Evolutionary conservation across 2,329 filamentous ascomycete genomes (phyloP).

Genomic region (Trichoderma atrobrunneum): DNA sequence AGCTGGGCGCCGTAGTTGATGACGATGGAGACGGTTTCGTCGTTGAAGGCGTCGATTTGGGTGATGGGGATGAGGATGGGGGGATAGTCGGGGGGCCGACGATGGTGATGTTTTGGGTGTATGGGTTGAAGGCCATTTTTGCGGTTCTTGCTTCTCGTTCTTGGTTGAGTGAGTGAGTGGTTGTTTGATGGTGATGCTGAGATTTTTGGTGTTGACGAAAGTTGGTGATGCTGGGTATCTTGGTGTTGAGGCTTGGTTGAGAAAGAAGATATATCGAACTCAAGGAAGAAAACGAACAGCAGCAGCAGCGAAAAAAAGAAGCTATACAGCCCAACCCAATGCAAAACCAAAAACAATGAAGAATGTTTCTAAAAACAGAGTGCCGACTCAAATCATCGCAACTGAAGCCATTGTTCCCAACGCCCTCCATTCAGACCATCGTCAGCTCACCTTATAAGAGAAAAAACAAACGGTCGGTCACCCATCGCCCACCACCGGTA

Average conservation of each 20-base stretch:
- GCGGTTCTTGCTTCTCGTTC: not conserved
- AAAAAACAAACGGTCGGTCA: not conserved
- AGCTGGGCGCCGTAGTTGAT: slow-evolving; percentile 71
- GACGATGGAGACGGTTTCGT: slow-evolving; percentile 35
- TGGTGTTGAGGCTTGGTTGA: slow-evolving; percentile 3
- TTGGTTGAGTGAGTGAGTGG: not conserved
- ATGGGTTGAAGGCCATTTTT: slow-evolving; percentile 35
- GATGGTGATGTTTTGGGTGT: slow-evolving; percentile 37
- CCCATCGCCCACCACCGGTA: not conserved
- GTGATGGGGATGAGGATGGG: slow-evolving; percentile 33
- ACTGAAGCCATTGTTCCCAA: not conserved
- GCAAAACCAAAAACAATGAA: not conserved
- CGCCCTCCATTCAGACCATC: not conserved
- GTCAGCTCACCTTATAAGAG: not conserved
- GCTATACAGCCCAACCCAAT: not conserved
- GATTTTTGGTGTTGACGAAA: not conserved
- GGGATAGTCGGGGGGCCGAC: slow-evolving; percentile 21
- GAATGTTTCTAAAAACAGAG: not conserved
- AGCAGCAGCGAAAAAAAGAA: not conserved
- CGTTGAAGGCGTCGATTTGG: slow-evolving; percentile 34
- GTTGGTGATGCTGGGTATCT: not conserved
- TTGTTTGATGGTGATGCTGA: not conserved
- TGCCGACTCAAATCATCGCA: not conserved
- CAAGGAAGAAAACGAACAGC: not conserved
- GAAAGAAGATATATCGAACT: not conserved